Conservation (phyloP, 140 eudicot genomes). For the Senecio squalidus region DNA sequence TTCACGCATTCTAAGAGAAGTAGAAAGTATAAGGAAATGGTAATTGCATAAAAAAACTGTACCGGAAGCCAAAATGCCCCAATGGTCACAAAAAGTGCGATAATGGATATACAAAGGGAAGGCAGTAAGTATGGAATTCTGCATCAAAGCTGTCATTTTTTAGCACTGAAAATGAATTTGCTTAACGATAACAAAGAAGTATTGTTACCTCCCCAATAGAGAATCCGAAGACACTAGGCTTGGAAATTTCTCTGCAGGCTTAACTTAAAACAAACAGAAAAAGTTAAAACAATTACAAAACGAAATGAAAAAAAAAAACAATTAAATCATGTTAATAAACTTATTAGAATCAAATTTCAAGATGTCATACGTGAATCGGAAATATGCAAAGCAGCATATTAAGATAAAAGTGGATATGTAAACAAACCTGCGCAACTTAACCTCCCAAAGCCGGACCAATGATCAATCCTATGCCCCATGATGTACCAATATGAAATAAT, state of each 20-base stretch:
- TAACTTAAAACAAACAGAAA: constrained; percentile 2
- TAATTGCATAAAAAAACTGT: constrained; percentile 13
- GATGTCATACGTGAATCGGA: background rate
- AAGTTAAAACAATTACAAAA: background rate
- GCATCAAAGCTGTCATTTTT: constrained; percentile 22
- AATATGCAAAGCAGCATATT: background rate
- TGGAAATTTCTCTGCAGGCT: constrained; percentile 86
- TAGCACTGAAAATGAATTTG: constrained; percentile 5
- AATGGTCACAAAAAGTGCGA: constrained; percentile 39
- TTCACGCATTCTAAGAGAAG: background rate
- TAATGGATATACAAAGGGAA: constrained; percentile 60
- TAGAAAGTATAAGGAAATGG: background rate
- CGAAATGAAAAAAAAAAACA: background rate
- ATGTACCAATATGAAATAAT: constrained; percentile 58
- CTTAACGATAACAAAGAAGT: background rate
- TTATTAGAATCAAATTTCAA: too few relatives aligned
- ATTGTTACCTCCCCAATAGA: constrained; percentile 35
- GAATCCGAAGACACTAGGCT: constrained; percentile 33
- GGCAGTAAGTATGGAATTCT: constrained; percentile 93
- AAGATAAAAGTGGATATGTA: constrained; percentile 12
- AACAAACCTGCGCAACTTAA: constrained; percentile 82
- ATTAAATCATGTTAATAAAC: too few relatives aligned
- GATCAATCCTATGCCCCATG: constrained; percentile 86
- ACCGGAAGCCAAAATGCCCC: constrained; percentile 44
- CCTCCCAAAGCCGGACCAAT: constrained; percentile 94